phyloP scores from a whole-genome alignment of 495 filamentous ascomycete species.

The Lentithecium fluviatile region DNA sequence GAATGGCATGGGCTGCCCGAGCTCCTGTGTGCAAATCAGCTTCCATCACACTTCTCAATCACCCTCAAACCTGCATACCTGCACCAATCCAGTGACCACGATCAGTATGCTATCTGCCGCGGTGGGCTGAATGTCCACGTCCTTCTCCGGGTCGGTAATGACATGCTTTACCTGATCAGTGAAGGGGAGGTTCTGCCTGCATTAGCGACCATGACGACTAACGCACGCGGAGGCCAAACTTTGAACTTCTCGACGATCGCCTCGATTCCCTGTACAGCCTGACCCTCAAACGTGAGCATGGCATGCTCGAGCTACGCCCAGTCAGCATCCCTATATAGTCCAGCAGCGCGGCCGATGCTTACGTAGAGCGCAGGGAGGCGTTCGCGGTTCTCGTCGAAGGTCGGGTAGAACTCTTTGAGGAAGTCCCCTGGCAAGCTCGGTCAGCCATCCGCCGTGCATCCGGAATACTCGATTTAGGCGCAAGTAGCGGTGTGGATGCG shows the following conservation, averaged over 20 bases:
- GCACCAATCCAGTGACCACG: constrained; percentile 78
- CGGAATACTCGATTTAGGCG: background rate
- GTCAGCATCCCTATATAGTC: constrained; percentile 3
- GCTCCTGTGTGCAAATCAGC: constrained; percentile 57
- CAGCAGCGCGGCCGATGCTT: constrained; percentile 36
- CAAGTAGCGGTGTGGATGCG: background rate
- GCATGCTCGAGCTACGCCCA: constrained; percentile 68
- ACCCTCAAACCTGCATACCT: constrained; percentile 55
- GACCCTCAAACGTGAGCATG: constrained; percentile 88
- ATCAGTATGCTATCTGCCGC: constrained; percentile 62
- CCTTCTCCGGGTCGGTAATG: constrained; percentile 59
- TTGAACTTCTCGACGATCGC: constrained; percentile 73
- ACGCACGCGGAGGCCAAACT: constrained; percentile 50
- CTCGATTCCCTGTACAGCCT: constrained; percentile 55
- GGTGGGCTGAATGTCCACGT: constrained; percentile 75
- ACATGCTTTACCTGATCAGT: constrained; percentile 53
- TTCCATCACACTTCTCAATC: background rate
- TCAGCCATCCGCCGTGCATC: background rate
- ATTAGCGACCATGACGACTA: background rate
- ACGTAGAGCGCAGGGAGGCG: constrained; percentile 75
- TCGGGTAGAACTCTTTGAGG: constrained; percentile 81
- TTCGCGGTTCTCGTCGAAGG: constrained; percentile 69
- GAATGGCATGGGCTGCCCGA: constrained; percentile 76
- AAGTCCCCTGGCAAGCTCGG: constrained; percentile 64
- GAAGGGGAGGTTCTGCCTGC: constrained; percentile 70